A percentile compares a stretch with the other conserved stretches of the same genome.
phyloP scores from a whole-genome alignment of 176 grass and related monocot genomes.

The Zea luxurians region DNA sequence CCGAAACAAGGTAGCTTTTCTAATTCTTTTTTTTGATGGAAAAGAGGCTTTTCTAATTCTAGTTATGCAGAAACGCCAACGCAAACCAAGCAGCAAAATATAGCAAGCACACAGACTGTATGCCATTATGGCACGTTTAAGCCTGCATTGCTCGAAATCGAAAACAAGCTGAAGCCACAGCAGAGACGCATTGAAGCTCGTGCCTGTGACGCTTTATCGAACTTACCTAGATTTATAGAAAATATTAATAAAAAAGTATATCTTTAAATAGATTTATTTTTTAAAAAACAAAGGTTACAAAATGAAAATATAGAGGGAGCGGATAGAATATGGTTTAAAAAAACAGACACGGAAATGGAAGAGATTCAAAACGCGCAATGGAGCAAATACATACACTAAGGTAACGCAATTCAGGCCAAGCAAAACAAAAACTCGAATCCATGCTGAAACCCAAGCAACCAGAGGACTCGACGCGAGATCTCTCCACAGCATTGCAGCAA shows the following conservation, averaged over 20 bases:
- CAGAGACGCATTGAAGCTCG: too few relatives aligned
- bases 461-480: conserved; percentile 32
- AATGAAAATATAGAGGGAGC: background rate
- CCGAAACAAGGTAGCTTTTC: conserved; percentile 12
- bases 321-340: background rate
- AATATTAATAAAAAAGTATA: too few relatives aligned
- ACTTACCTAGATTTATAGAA: too few relatives aligned
- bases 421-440: conserved; percentile 16
- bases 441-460: background rate
- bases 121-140: conserved; percentile 6
- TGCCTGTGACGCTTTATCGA: too few relatives aligned
- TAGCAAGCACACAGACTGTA: background rate
- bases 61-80: background rate
- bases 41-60: conserved; percentile 23
- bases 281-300: background rate
- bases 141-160: conserved; percentile 26
- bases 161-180: conserved; percentile 9
- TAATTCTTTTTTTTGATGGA: too few relatives aligned
- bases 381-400: background rate
- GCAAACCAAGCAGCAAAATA: conserved; percentile 9
- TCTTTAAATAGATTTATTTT: background rate
- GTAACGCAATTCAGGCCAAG: background rate
- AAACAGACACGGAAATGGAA: background rate
- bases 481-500: conserved; percentile 11
- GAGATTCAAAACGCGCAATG: background rate